A percentile compares a stretch with the other conserved stretches of the same genome.
These are phyloP conservation scores for Spiromastix sp. DNA, from an alignment of 2,329 filamentous ascomycete genomes.

Conservation along the genomic window DNA sequence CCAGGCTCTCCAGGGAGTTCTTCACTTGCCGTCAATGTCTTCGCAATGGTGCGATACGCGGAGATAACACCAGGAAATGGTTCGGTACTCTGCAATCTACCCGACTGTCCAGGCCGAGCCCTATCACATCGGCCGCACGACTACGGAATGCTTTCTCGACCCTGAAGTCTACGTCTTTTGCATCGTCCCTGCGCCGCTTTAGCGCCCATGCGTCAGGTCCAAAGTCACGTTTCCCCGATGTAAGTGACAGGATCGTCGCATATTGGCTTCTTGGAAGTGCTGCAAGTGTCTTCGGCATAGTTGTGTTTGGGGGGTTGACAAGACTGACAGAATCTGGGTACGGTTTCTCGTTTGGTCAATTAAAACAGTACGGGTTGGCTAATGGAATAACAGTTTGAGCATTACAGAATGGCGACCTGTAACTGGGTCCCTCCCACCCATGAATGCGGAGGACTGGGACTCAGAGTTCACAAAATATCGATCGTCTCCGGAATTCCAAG, in stretches of 20 bases:
- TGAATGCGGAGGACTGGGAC: conserved; percentile 73
- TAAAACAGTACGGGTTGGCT: no score
- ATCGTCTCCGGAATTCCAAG: conserved; percentile 81
- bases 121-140: conserved; percentile 15
- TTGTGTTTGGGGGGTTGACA: conserved; percentile 88
- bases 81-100: conserved; percentile 20
- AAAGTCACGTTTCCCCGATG: conserved; percentile 43
- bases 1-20: conserved; percentile 27
- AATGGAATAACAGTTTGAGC: conserved; percentile 64
- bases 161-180: conserved; percentile 6
- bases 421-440: conserved; percentile 79
- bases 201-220: conserved; percentile 15
- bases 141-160: conserved; percentile 4
- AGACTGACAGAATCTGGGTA: conserved; percentile 93
- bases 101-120: conserved; percentile 17
- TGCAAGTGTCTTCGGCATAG: conserved; percentile 89
- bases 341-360: conserved; percentile 14
- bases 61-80: conserved; percentile 21
- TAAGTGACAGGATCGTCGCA: conserved; percentile 65
- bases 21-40: conserved; percentile 35
- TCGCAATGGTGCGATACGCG: conserved; percentile 19
- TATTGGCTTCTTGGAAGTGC: conserved; percentile 92
- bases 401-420: conserved; percentile 99
- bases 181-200: conserved; percentile 7
- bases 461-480: conserved; percentile 89